Evolutionary conservation across 768 basidiomycete species (phyloP), one percentile per base, ranked within the genome.

Genomic region (Psilocybe cubensis): DNA sequence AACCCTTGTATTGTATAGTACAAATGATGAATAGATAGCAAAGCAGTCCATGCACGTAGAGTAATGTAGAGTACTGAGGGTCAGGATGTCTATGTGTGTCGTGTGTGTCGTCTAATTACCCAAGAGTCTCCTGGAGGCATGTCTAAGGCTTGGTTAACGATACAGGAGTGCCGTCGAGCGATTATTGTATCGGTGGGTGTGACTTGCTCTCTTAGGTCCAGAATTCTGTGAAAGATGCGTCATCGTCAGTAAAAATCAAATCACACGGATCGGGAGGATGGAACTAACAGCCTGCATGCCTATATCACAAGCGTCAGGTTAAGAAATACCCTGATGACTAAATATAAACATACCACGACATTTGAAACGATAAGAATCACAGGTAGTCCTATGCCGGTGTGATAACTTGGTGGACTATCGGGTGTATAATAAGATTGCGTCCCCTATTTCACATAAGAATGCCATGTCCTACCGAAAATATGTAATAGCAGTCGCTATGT

Each of bases 371-470:
- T 64, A 20, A 76, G 66, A 25, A 73, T 66, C 21, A 74, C 65
- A 3, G 77, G 75, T 14, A 76, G 67, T 4, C 75, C 77, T 38
- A 73, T 52, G 14, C 72, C 75, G 33, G 67, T 73, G 41, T 68
- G 61, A 42, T 57, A 65, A 24, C 59, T 66, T 8, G 64, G 65
- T 9, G 72, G 70, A 35, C 75, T 77, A 48, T 38, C 49, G 35
- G 23, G 31, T 8, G 35, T 12, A 27, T 20, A 18, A 35, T 41
- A n/a, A 27, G n/a, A 12, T 2, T 20, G 12, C 20, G 24, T 52
- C 18, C 47, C 14, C 6, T 8, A 0, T 29, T n/a, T 38, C 6
- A 7, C 11, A 33, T 14, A 35, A 23, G 49, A 38, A 25, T 18
- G n/a, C 14, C 6, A 9, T 29, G 14, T 17, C 52, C 54, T 52